Evolutionary conservation across 2,329 filamentous ascomycete genomes (phyloP).

Genomic region (Talaromyces sp.): DNA sequence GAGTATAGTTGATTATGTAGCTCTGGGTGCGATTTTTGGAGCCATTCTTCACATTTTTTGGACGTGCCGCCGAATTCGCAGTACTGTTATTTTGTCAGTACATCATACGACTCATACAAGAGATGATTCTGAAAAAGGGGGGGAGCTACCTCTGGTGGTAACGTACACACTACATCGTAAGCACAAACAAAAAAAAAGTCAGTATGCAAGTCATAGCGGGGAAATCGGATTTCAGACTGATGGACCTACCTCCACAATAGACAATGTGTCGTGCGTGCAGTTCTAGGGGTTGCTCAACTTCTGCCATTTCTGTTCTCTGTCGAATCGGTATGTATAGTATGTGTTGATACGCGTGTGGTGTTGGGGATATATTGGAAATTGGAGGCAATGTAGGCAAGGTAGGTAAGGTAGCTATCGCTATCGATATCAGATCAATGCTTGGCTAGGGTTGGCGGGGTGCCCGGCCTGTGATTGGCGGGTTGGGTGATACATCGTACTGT

Average conservation of each 20-base stretch:
- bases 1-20: conserved; percentile 83
- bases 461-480: not conserved
- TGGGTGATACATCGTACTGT: not conserved
- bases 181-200: conserved; percentile 5
- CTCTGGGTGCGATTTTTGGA: conserved; percentile 67
- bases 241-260: conserved; percentile 46
- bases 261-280: conserved; percentile 53
- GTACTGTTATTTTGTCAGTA: conserved; percentile 59
- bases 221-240: not conserved
- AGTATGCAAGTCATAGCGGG: conserved; percentile 3
- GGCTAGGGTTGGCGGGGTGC: not conserved
- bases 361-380: not conserved
- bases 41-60: conserved; percentile 97
- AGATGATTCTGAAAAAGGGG: too few species aligned
- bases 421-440: not conserved
- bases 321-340: not conserved
- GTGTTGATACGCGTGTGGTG: not conserved
- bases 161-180: conserved; percentile 53
- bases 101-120: too few species aligned
- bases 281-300: conserved; percentile 36
- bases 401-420: not conserved
- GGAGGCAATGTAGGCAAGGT: not conserved
- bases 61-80: conserved; percentile 97
- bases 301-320: conserved; percentile 27
- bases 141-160: conserved; percentile 61